phyloP scores from a whole-genome alignment of 140 eudicot genomes.

The Bidens hawaiensis region DNA sequence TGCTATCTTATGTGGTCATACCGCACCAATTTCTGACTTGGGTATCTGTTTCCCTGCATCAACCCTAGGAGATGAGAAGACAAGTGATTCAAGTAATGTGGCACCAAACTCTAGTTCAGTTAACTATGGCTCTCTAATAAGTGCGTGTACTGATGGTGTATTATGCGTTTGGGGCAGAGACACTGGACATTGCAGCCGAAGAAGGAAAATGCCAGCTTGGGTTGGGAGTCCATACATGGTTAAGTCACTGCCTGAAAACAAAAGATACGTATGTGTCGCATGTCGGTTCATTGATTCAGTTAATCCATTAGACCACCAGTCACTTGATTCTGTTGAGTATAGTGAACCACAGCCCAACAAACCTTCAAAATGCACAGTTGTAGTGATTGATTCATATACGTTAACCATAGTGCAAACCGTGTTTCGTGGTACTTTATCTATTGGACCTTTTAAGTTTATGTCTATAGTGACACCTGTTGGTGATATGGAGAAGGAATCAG shows the following conservation, averaged over 20 bases:
- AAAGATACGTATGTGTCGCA: constrained; percentile 81
- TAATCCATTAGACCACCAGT: constrained; percentile 42
- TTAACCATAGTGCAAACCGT: constrained; percentile 78
- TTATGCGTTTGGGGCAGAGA: constrained; percentile 94
- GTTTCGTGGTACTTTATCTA: constrained; percentile 67
- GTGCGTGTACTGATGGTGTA: constrained; percentile 97
- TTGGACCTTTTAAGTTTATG: constrained; percentile 79
- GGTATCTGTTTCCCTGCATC: constrained; percentile 75
- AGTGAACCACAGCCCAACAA: constrained; percentile 34
- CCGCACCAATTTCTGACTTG: constrained; percentile 85
- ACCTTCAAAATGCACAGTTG: constrained; percentile 60
- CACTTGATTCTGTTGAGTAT: constrained; percentile 32
- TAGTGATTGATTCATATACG: constrained; percentile 80
- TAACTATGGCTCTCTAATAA: constrained; percentile 71
- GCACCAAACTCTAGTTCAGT: constrained; percentile 40
- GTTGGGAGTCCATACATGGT: constrained; percentile 82
- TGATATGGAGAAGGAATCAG: constrained; percentile 56
- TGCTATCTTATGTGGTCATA: constrained; percentile 92
- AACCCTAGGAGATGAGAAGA: constrained; percentile 53
- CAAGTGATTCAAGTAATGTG: constrained; percentile 43
- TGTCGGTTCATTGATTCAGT: constrained; percentile 47
- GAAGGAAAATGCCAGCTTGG: constrained; percentile 98
- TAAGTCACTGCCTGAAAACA: constrained; percentile 65
- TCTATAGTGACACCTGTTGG: constrained; percentile 50
- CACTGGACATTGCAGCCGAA: constrained; percentile 89